A percentile compares a stretch with the other conserved stretches of the same genome.
phyloP scores from a whole-genome alignment of 1,139 yeast species.

The Scheffersomyces cryptocercus region DNA sequence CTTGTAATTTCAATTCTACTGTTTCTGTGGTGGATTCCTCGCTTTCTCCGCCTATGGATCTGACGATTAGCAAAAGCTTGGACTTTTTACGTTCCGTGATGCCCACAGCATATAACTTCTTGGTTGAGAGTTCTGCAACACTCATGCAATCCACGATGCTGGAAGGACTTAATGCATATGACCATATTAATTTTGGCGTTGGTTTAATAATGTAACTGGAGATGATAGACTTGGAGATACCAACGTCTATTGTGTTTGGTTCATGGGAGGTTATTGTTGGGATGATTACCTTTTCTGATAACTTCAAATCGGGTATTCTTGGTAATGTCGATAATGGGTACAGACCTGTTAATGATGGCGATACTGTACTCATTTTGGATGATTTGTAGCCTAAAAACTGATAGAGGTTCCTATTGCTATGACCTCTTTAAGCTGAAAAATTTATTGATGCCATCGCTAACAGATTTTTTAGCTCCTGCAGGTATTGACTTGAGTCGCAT shows the following conservation, averaged over 20 bases:
- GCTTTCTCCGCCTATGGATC: constrained; percentile 16
- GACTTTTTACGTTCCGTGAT: constrained; percentile 46
- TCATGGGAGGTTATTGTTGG: constrained; percentile 27
- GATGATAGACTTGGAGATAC: constrained; percentile 75
- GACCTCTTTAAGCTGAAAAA: not conserved
- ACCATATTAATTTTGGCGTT: constrained; percentile 77
- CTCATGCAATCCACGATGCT: constrained; percentile 49
- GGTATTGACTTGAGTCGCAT: no score
- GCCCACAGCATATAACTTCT: constrained; percentile 40
- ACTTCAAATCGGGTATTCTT: constrained; percentile 36
- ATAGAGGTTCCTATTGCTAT: no score
- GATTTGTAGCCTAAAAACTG: no score
- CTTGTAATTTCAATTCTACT: constrained; percentile 16
- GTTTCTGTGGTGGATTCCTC: constrained; percentile 22
- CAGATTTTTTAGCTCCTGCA: no score
- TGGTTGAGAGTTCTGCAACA: constrained; percentile 24
- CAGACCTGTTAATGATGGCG: constrained; percentile 33
- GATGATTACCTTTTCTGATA: constrained; percentile 32
- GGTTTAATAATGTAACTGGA: constrained; percentile 75
- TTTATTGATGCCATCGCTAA: constrained; percentile 1
- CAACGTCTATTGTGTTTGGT: constrained; percentile 49
- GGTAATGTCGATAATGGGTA: constrained; percentile 44
- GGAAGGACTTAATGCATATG: constrained; percentile 68
- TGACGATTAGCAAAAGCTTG: constrained; percentile 38
- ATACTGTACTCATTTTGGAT: not conserved